Evolutionary conservation across 352 stramenopile species (phyloP).

Genomic region (Pythium dissimile): DNA sequence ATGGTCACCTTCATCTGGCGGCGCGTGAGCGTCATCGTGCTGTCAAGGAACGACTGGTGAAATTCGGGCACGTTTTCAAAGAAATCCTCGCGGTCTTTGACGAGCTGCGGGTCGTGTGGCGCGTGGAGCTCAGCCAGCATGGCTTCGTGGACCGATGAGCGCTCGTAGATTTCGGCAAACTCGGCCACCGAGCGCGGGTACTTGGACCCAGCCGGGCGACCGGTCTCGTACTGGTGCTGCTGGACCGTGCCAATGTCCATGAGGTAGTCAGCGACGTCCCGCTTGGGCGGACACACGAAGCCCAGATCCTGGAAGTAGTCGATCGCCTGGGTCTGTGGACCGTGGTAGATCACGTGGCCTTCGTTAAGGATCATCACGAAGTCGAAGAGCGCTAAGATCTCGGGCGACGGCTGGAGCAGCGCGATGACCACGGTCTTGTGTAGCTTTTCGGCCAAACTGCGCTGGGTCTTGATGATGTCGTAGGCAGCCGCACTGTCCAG

Average conservation of each 20-base stretch:
- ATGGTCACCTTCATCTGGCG: conserved; percentile 28
- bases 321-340: conserved; percentile 18
- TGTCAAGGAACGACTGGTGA: conserved; percentile 22
- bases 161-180: conserved; percentile 24
- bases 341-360: conserved; percentile 29
- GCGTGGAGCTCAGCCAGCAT: conserved; percentile 44
- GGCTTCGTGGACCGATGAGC: conserved; percentile 16
- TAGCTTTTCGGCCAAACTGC: conserved; percentile 26
- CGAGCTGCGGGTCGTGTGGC: conserved; percentile 86
- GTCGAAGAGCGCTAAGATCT: conserved; percentile 32
- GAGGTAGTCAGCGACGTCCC: conserved; percentile 29
- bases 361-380: conserved; percentile 32
- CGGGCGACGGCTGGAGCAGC: conserved; percentile 27
- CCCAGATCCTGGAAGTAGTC: conserved; percentile 27
- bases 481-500: conserved; percentile 37
- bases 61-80: conserved; percentile 24
- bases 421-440: conserved; percentile 27
- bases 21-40: conserved; percentile 23
- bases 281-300: conserved; percentile 21
- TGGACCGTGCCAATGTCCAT: conserved; percentile 29
- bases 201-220: conserved; percentile 7
- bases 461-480: conserved; percentile 77
- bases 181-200: conserved; percentile 19
- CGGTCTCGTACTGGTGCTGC: conserved; percentile 27
- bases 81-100: conserved; percentile 60